Evolutionary conservation across 2,329 filamentous ascomycete species (phyloP).

Genomic region (Ramularia collo-cygni): DNA sequence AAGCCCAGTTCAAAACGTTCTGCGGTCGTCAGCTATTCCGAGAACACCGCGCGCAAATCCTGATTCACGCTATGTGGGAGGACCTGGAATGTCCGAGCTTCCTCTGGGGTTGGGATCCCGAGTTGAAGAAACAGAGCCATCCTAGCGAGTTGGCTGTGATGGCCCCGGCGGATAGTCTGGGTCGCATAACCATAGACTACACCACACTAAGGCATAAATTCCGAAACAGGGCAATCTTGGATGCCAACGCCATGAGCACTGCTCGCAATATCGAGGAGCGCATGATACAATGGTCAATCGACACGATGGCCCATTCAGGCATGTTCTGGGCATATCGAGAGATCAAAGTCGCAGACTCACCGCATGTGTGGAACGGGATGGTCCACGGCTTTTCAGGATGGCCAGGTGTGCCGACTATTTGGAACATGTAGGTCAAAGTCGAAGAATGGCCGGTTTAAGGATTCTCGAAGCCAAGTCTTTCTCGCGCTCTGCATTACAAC

Average conservation of each 20-base stretch:
- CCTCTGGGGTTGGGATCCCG: slow-evolving; percentile 24
- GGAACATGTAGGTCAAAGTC: no score
- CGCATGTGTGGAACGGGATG: slow-evolving; percentile 27
- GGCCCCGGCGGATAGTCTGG: slow-evolving; percentile 20
- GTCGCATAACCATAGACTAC: slow-evolving; percentile 22
- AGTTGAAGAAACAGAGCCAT: slow-evolving; percentile 13
- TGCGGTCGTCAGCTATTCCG: slow-evolving; percentile 25
- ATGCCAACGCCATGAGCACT: slow-evolving; percentile 18
- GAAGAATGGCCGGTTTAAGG: no score
- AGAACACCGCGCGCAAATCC: slow-evolving; percentile 23
- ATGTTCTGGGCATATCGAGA: slow-evolving; percentile 23
- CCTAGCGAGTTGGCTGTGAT: slow-evolving; percentile 7
- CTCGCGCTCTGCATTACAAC: no score
- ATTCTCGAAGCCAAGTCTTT: no score
- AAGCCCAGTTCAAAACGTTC: slow-evolving; percentile 22
- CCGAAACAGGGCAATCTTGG: slow-evolving; percentile 11
- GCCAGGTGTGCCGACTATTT: slow-evolving; percentile 17
- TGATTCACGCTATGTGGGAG: slow-evolving; percentile 27
- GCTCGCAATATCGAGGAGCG: slow-evolving; percentile 21
- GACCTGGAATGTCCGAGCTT: slow-evolving; percentile 24
- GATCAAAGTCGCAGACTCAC: slow-evolving; percentile 22
- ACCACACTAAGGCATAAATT: slow-evolving; percentile 19
- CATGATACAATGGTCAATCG: slow-evolving; percentile 24
- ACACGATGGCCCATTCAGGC: slow-evolving; percentile 13
- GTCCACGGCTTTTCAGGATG: slow-evolving; percentile 21